Percentiles rank a stretch among this genome's conserved stretches.
These are phyloP conservation scores for Penicillium sp. DNA, from an alignment of 2,329 filamentous ascomycete genomes.

Conservation along the genomic window DNA sequence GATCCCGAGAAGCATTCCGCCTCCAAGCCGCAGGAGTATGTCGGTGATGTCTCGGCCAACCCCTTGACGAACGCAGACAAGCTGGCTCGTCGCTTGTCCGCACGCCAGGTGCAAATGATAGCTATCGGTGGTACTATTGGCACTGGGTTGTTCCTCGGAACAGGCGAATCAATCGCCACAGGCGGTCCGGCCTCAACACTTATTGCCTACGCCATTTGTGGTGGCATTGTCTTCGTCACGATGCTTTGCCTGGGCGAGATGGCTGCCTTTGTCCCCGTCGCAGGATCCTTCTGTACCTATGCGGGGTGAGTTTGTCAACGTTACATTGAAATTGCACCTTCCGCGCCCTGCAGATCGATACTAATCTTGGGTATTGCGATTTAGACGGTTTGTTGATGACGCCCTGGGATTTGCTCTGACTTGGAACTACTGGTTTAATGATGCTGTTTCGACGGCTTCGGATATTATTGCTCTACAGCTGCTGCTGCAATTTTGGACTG, in stretches of 20 bases:
- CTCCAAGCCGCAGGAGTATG: slow-evolving; percentile 17
- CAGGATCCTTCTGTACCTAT: slow-evolving; percentile 61
- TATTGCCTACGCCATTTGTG: slow-evolving; percentile 61
- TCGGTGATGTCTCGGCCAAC: slow-evolving; percentile 15
- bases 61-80: slow-evolving; percentile 47
- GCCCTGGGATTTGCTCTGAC: slow-evolving; percentile 50
- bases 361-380: slow-evolving; percentile 4
- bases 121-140: slow-evolving; percentile 55
- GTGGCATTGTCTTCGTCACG: slow-evolving; percentile 62
- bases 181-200: slow-evolving; percentile 65
- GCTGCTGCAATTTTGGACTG: slow-evolving; percentile 65
- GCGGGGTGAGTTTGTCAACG: slow-evolving; percentile 47
- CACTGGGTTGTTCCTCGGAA: slow-evolving; percentile 66
- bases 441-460: slow-evolving; percentile 63
- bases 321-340: slow-evolving; percentile 3
- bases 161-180: slow-evolving; percentile 62
- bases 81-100: slow-evolving; percentile 60
- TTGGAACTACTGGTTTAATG: slow-evolving; percentile 66
- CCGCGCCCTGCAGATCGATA: background rate
- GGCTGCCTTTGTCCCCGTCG: slow-evolving; percentile 61
- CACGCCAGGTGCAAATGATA: slow-evolving; percentile 71
- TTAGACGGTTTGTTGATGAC: slow-evolving; percentile 49
- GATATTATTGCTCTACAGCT: slow-evolving; percentile 65
- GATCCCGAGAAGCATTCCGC: slow-evolving; percentile 32
- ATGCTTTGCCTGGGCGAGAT: slow-evolving; percentile 66